These are phyloP conservation scores for Penicillium sp. DNA, from an alignment of 2,329 filamentous ascomycete species.

Conservation along the genomic window DNA sequence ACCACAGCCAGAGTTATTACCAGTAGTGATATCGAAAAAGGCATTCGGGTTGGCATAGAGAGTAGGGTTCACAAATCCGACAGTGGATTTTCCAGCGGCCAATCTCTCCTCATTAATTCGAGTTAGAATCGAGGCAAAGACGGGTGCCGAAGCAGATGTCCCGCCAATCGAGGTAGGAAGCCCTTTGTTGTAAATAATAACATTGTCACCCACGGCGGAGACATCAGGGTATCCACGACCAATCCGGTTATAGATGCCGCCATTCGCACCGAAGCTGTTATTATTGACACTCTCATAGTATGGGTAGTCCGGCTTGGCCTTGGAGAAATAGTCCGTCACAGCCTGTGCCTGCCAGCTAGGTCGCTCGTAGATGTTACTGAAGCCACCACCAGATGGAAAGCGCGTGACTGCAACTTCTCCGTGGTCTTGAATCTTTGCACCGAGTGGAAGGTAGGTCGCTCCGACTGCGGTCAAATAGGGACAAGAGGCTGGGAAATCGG, in stretches of 20 bases:
- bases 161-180: conserved; percentile 26
- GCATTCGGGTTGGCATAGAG: conserved; percentile 32
- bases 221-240: conserved; percentile 40
- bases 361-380: conserved; percentile 42
- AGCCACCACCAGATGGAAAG: conserved; percentile 45
- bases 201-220: conserved; percentile 37
- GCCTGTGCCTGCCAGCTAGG: conserved; percentile 42
- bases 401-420: conserved; percentile 38
- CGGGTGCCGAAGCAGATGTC: conserved; percentile 52
- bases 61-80: conserved; percentile 57
- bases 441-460: conserved; percentile 37
- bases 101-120: conserved; percentile 57
- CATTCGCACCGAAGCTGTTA: conserved; percentile 27
- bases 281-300: conserved; percentile 36
- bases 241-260: conserved; percentile 35
- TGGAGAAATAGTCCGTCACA: conserved; percentile 37
- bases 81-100: conserved; percentile 47
- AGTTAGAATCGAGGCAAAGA: conserved; percentile 56
- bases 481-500: conserved; percentile 38
- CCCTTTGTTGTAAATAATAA: conserved; percentile 31
- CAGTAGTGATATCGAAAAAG: conserved; percentile 34
- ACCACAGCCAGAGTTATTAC: conserved; percentile 32
- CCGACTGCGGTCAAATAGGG: conserved; percentile 40
- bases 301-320: conserved; percentile 24
- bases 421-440: conserved; percentile 28